These are phyloP conservation scores for Darksidea phi DNA, from an alignment of 495 filamentous ascomycete genomes.

Conservation along the genomic window DNA sequence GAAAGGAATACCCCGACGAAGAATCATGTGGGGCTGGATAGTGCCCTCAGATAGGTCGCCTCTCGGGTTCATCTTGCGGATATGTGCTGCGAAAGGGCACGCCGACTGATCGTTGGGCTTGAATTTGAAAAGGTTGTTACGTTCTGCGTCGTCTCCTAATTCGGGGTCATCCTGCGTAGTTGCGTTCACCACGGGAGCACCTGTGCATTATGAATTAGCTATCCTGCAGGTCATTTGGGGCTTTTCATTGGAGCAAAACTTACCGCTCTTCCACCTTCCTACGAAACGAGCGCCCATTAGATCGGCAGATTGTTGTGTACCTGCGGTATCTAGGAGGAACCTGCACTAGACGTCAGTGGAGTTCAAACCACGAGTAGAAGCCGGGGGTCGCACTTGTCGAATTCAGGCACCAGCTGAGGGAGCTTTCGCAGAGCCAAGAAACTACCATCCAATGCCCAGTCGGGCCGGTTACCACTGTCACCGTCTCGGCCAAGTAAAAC, in stretches of 20 bases:
- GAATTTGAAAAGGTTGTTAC: slow-evolving; percentile 40
- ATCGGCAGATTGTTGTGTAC: slow-evolving; percentile 32
- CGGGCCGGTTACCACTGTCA: slow-evolving; percentile 26
- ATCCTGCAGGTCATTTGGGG: too few relatives aligned
- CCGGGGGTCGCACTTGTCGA: slow-evolving; percentile 9
- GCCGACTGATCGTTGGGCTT: slow-evolving; percentile 31
- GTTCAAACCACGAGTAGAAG: neutral
- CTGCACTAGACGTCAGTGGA: neutral
- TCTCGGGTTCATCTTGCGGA: slow-evolving; percentile 48
- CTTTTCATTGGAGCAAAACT: slow-evolving; percentile 4
- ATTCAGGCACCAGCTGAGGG: slow-evolving; percentile 40
- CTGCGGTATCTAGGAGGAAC: slow-evolving; percentile 34
- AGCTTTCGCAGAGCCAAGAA: slow-evolving; percentile 46
- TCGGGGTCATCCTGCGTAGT: slow-evolving; percentile 40
- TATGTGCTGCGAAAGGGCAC: slow-evolving; percentile 49
- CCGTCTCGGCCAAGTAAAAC: neutral
- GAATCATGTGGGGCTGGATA: slow-evolving; percentile 37
- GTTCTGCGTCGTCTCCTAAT: slow-evolving; percentile 34
- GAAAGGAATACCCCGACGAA: slow-evolving; percentile 49
- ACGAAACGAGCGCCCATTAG: slow-evolving; percentile 47
- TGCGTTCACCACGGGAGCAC: slow-evolving; percentile 42
- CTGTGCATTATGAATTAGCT: slow-evolving; percentile 18
- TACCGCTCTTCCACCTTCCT: slow-evolving; percentile 49
- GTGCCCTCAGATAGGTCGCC: slow-evolving; percentile 35
- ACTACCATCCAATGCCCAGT: slow-evolving; percentile 46